Evolutionary conservation across 2,329 filamentous ascomycete genomes (phyloP).

Genomic region (Diaporthe ampelina): DNA sequence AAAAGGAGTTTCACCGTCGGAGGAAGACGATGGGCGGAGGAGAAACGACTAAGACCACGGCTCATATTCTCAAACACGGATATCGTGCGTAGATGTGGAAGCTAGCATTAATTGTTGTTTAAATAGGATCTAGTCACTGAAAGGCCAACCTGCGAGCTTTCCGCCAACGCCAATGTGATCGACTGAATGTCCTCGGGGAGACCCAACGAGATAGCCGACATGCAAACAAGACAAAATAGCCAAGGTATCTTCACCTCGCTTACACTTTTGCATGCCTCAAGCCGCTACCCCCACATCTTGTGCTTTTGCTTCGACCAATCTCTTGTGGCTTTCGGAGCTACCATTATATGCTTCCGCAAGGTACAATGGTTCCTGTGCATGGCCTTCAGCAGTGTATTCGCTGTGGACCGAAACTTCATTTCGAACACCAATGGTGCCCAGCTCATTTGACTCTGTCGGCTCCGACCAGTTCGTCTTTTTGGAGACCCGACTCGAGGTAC

Average conservation of each 20-base stretch:
- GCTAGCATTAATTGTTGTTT: neutral
- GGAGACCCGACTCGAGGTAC: constrained; percentile 18
- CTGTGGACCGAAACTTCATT: constrained; percentile 28
- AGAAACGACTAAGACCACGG: neutral
- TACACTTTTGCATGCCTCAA: neutral
- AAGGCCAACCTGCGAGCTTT: neutral
- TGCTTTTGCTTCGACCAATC: constrained; percentile 8
- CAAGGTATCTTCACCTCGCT: neutral
- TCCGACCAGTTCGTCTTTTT: constrained; percentile 29
- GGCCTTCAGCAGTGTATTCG: constrained; percentile 15
- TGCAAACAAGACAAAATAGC: neutral
- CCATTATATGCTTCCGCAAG: constrained; percentile 35
- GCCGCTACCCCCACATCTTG: neutral
- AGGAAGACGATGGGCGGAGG: neutral
- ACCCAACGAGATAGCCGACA: too few relatives aligned
- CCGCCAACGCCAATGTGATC: neutral
- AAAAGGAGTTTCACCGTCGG: too few relatives aligned
- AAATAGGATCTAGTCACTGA: neutral
- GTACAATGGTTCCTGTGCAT: constrained; percentile 12
- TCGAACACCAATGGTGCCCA: constrained; percentile 35
- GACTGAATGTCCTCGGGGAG: neutral
- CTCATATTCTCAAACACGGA: neutral
- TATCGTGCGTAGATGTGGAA: neutral
- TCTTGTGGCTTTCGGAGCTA: constrained; percentile 34
- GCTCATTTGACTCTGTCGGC: constrained; percentile 21